Evolutionary conservation across 176 grass and related monocot species (phyloP), one percentile per base, ranked within the genome.

Genomic region (Carex scoparia): DNA sequence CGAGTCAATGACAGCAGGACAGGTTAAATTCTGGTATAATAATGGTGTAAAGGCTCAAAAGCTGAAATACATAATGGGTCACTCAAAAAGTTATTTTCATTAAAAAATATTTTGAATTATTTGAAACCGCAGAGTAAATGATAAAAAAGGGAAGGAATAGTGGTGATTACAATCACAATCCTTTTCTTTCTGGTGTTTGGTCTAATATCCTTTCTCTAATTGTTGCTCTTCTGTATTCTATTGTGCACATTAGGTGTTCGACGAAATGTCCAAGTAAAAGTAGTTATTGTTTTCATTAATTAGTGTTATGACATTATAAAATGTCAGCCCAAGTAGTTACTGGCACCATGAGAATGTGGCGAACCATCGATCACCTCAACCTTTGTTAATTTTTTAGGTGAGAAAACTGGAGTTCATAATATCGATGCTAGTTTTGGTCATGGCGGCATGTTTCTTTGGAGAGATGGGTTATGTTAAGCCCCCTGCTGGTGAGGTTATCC

Each of bases 401-500:
- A 49, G 92, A 28, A 97, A 97, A 69, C 79, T 97, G 71, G 94
- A 97, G 77, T 16, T 97, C 15, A 18, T 94, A 4, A 87, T 97
- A 48, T 85, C 90, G 0, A 32, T 89, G 4, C 64, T 94, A 66
- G 94, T 94, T 62, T 90, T 94, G 5, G 85, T 92, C 42, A 89
- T 97, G 92, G 94, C 94, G 0, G 92, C 87, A 2, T 94, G 94
- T 80, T 97, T 92, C 54, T 97, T 97, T 7, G 90, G 84, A 0
- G 94, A 97, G 78, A 40, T 97, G 85, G 83, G 90, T 84, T 87
- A 89, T 35, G 94, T 97, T 57, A 97, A 97, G 61, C 92, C 94
- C 12, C 94, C 92, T 1, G 90, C 86, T 1, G 69, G 74, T 37
- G 89, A 97, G 84, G 92, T 97, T 59, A 9, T 97, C 2, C 91